Percentiles rank a stretch among this genome's conserved stretches.
Conservation (phyloP, 139 green algal genomes). For the Coelastrella sp. region DNA sequence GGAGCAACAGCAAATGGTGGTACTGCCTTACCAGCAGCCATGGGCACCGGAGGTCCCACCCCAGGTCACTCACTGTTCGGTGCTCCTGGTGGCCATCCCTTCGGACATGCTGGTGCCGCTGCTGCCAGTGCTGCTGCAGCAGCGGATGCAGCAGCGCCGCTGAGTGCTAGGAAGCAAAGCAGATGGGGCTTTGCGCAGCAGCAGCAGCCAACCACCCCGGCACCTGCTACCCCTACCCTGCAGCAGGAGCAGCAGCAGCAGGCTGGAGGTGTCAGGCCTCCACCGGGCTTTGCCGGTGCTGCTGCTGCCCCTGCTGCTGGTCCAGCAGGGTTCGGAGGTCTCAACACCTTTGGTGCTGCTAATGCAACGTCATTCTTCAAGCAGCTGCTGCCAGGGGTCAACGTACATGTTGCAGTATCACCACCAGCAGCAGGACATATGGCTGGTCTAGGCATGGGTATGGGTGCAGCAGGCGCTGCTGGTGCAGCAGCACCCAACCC, state of each 20-base stretch:
- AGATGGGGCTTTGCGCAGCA: conserved; percentile 34
- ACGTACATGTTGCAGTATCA: conserved; percentile 33
- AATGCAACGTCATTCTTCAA: conserved; percentile 39
- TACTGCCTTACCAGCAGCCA: background rate
- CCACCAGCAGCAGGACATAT: background rate
- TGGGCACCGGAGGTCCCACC: background rate
- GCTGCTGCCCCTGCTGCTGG: background rate
- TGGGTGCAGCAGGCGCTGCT: background rate
- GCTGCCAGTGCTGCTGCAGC: background rate
- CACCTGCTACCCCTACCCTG: background rate
- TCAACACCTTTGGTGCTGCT: background rate
- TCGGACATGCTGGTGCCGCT: background rate
- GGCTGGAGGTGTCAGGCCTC: background rate
- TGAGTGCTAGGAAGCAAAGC: conserved; percentile 24
- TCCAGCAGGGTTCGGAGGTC: conserved; percentile 15
- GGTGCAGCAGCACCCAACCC: conserved; percentile 26
- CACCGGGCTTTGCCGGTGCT: background rate
- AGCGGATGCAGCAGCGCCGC: background rate
- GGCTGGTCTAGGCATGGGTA: too few relatives aligned
- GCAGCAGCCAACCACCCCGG: background rate
- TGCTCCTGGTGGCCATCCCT: background rate
- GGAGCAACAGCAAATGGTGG: too few relatives aligned
- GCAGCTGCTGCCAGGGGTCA: conserved; percentile 32
- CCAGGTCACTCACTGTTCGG: background rate
- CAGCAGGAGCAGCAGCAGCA: conserved; percentile 16